Conservation (phyloP, 148 eudicot genomes). For the Agrostemma githago region DNA sequence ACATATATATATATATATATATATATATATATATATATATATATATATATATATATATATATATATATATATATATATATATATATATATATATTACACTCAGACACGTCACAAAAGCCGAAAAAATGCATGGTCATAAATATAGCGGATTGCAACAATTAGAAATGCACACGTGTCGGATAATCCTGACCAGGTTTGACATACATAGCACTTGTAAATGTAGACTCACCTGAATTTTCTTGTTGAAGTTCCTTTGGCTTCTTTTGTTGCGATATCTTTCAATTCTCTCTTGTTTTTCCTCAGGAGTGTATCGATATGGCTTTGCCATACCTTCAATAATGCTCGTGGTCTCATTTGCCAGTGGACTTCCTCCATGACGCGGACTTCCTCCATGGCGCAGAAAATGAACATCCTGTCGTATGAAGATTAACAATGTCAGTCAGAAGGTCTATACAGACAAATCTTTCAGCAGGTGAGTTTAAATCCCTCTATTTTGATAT, state of each 20-base stretch:
- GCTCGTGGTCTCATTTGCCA: constrained; percentile 52
- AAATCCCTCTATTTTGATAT: neutral
- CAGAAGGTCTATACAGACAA: neutral
- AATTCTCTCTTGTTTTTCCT: constrained; percentile 79
- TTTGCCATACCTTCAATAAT: constrained; percentile 65
- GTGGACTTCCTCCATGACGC: constrained; percentile 47
- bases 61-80: no score
- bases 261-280: constrained; percentile 84
- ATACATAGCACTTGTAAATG: neutral
- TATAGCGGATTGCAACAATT: neutral
- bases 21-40: no score
- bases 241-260: constrained; percentile 81
- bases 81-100: neutral
- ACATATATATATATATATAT: neutral
- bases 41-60: no score
- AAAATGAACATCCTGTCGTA: constrained; percentile 40
- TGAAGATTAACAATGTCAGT: constrained; percentile 14
- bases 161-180: neutral
- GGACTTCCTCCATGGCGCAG: constrained; percentile 40
- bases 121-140: neutral
- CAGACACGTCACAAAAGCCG: neutral
- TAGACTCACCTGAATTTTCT: constrained; percentile 74
- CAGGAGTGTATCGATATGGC: constrained; percentile 73
- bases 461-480: constrained; percentile 6
- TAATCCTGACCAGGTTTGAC: neutral